Evolutionary conservation across 2,329 filamentous ascomycete genomes (phyloP), one percentile per base, ranked within the genome.

Genomic region (Ascochyta viciae-villosae): DNA sequence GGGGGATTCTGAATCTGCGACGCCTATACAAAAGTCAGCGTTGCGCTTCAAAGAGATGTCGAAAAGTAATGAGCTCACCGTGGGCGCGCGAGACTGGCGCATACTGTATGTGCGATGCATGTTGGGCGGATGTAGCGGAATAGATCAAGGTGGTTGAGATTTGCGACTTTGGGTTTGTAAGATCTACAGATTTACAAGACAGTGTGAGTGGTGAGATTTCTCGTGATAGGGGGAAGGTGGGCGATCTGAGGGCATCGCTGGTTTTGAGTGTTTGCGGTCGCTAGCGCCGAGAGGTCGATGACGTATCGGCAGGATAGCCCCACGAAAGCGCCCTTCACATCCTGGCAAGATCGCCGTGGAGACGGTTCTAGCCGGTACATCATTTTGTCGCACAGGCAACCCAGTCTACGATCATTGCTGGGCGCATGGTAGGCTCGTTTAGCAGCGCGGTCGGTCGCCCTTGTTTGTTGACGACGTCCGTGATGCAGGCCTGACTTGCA

Each of bases 21-120:
- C 74, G 95, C 95, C 54, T 57, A 24, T 35, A 15, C 7, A 13
- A 38, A 35, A 7, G 29, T 57, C 34, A 57, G 29, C 12, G n/a
- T n/a, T 49, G 40, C 34, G 26, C 23, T 35, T 15, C 38, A 22
- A 1, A n/a, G 9, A 1, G 29, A 23, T n/a, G 38, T 33, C 13
- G 37, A 23, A 33, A 5, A 16, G 15, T 27, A 15, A 24, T 39
- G 23, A 49, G 44, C 54, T 49, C 49, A 57, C 54, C 65, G 95
- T 99, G 44, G 95, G 95, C 79, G 92, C 92, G 85, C 95, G 89
- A 79, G 91, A 89, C 81, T 96, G 90, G 89, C 95, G 93, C 95
- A 68, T 68, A 57, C 64, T 68, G 79, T 98, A 99, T 65, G 95
- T 97, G 78, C 94, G 92, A 86, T 99, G 95, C 94, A 99, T 99